Percentiles rank a stretch among this genome's conserved stretches.
phyloP scores from a whole-genome alignment of 2,329 filamentous ascomycete genomes.

The Neocucurbitaria cava region DNA sequence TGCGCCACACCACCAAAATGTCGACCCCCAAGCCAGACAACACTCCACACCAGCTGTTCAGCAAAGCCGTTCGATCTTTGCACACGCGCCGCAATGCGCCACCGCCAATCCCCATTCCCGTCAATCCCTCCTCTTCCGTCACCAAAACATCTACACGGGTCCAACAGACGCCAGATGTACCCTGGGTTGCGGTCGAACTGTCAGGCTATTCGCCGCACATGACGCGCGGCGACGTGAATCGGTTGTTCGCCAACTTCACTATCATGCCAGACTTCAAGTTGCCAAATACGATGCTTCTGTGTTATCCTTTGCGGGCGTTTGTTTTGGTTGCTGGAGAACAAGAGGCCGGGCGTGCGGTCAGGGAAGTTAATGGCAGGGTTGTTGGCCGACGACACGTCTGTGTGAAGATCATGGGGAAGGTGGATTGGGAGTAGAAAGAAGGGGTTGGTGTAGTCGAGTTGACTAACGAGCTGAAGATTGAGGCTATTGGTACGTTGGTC shows the following conservation, averaged over 20 bases:
- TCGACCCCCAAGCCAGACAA: background rate
- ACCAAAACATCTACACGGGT: background rate
- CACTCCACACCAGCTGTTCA: constrained; percentile 2
- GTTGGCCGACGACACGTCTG: constrained; percentile 6
- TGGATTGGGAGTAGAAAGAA: constrained; percentile 5
- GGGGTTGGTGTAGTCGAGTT: constrained; percentile 10
- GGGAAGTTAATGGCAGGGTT: constrained; percentile 7
- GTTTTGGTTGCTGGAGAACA: constrained; percentile 7
- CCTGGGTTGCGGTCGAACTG: constrained; percentile 12
- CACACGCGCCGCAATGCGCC: constrained; percentile 2
- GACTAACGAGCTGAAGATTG: constrained; percentile 18
- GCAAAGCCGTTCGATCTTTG: constrained; percentile 7
- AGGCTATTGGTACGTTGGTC: constrained; percentile 14
- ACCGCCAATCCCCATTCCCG: constrained; percentile 1
- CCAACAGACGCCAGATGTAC: background rate
- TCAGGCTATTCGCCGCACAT: constrained; percentile 16
- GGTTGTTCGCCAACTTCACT: constrained; percentile 12
- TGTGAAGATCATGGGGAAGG: constrained; percentile 5
- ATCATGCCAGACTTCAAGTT: constrained; percentile 14
- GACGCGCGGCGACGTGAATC: constrained; percentile 8
- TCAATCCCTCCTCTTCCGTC: background rate
- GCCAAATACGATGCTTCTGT: constrained; percentile 7
- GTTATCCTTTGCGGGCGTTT: constrained; percentile 13
- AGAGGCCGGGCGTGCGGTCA: constrained; percentile 12
- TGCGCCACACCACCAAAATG: background rate